Evolutionary conservation across 306 rosid genomes (phyloP), one percentile per base, ranked within the genome.

Genomic region (Gillenia trifoliata): DNA sequence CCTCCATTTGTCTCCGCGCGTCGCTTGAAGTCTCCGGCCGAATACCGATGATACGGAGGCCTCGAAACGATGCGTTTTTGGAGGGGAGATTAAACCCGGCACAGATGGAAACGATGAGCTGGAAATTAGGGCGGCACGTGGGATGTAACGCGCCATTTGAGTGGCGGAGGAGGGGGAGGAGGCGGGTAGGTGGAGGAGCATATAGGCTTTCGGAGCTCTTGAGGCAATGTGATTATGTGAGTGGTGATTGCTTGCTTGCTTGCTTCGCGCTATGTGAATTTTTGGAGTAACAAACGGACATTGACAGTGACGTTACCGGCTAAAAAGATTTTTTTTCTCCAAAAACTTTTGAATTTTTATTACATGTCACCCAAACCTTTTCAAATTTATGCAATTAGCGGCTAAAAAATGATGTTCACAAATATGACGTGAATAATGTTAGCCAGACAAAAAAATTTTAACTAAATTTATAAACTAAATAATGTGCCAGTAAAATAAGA

Each of bases 61-160:
- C 22, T 33, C 26, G 9, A 55, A 45, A 26, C 52, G 69, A 56
- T 38, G 50, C 11, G 77, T 6, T 38, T 68, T 41, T 28, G n/a
- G 43, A n/a, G 66, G 59, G 56, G 70, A 47, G 56, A 68, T 74
- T 31, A 66, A n/a, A 49, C 45, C 69, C 54, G 78, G 31, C 50
- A 63, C 69, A 54, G 76, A 41, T 10, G 25, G 82, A 17, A 30
- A 34, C 17, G 84, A 19, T 28, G 40, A 67, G 66, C 49, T 16
- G 38, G 69, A 10, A 16, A 68, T 52, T 3, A 78, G 83, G 71
- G 84, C 6, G 77, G 87, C 77, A 79, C 85, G 84, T 28, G 84
- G 61, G 25, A 77, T 3, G 5, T 73, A 84, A 41, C 91, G 83
- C 52, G 92, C 89, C 98, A 91, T 89, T 33, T 50, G 70, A 59